Evolutionary conservation across 108 stramenopile species (phyloP), one percentile per base, ranked within the genome.

Genomic region (Nitzschia inconspicua): DNA sequence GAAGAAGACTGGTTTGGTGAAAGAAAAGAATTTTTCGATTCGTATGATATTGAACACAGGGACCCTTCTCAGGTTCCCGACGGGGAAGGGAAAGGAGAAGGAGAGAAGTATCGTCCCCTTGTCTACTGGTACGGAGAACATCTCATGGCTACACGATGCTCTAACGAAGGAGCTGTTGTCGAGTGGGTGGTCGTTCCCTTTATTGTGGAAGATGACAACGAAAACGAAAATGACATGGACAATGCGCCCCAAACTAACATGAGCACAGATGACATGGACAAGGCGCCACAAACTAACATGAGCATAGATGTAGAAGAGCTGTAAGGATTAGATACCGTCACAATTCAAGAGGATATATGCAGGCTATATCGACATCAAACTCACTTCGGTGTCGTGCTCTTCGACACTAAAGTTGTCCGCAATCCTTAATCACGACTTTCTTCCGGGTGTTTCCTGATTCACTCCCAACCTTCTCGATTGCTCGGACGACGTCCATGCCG

Each of bases 331-430:
- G n/a, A n/a, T n/a, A n/a, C n/a, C n/a, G n/a, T n/a, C n/a, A n/a
- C n/a, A n/a, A n/a, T n/a, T n/a, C n/a, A n/a, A n/a, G n/a, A n/a
- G n/a, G n/a, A n/a, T n/a, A n/a, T n/a, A n/a, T n/a, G n/a, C n/a
- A n/a, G n/a, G n/a, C n/a, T n/a, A n/a, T n/a, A n/a, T n/a, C n/a
- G n/a, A n/a, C n/a, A n/a, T n/a, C n/a, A n/a, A n/a, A n/a, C n/a
- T n/a, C n/a, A n/a, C n/a, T n/a, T n/a, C n/a, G n/a, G n/a, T n/a
- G n/a, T n/a, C n/a, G n/a, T n/a, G n/a, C n/a, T n/a, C n/a, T n/a
- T n/a, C n/a, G n/a, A n/a, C n/a, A n/a, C n/a, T 78, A 72, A 46
- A 96, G 83, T 77, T 94, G 88, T 34, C 96, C 96, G 16, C 74
- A 86, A 59, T 87, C 86, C 5, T 72, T 74, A 60, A 97, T 82